Conservation (phyloP, 768 basidiomycete genomes). For the Trametes villosa region DNA sequence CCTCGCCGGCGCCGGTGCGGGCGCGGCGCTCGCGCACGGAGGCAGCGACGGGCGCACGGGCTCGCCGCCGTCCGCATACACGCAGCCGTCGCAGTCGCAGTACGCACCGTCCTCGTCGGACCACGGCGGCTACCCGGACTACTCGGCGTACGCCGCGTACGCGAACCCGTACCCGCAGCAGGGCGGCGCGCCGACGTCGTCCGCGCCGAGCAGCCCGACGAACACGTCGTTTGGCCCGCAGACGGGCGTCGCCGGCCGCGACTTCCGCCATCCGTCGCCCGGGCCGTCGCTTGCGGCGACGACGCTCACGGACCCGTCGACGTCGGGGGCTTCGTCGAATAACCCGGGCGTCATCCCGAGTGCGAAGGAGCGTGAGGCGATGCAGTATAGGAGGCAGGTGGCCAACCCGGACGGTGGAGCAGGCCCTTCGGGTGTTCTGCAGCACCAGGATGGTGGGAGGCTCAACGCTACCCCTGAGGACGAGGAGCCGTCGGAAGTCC, state of each 20-base stretch:
- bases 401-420: conserved; percentile 26
- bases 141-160: conserved; percentile 25
- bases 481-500: conserved; percentile 31
- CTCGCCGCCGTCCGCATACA: conserved; percentile 26
- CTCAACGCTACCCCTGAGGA: conserved; percentile 24
- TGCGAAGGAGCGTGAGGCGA: conserved; percentile 38
- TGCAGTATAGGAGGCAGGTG: conserved; percentile 22
- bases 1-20: conserved; percentile 24
- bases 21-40: conserved; percentile 14
- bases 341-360: conserved; percentile 24
- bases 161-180: conserved; percentile 15
- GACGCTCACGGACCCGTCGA: conserved; percentile 13
- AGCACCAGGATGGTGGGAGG: conserved; percentile 37
- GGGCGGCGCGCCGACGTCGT: neutral
- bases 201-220: conserved; percentile 14
- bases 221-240: conserved; percentile 14
- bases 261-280: conserved; percentile 31
- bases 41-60: neutral
- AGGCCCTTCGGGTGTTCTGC: conserved; percentile 28
- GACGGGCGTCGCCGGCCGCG: conserved; percentile 15
- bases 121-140: conserved; percentile 27
- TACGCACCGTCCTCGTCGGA: conserved; percentile 28
- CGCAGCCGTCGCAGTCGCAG: conserved; percentile 24
- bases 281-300: conserved; percentile 31
- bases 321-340: conserved; percentile 7